Evolutionary conservation across 1,284 basidiomycete genomes (phyloP), one percentile per base, ranked within the genome.

Genomic region (Apiotrichum gracile): DNA sequence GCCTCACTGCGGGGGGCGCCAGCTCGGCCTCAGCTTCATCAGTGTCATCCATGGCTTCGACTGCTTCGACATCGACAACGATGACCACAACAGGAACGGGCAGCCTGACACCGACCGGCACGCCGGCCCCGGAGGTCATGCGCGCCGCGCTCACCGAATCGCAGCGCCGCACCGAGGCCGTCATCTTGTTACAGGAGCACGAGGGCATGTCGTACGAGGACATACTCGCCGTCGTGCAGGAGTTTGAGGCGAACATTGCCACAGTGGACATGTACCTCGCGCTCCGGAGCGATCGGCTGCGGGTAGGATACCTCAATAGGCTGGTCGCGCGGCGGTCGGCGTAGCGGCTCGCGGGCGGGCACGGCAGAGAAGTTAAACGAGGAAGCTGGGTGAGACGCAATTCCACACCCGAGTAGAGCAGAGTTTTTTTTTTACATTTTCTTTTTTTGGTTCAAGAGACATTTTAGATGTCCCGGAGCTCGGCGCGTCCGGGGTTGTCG

Each of bases 251-350:
- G 12, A 67, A 62, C 57, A 60, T 68, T 25, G 58, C 58, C 9
- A 58, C 63, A 10, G 67, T 64, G 9, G 69, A 70, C 57, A 66
- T 62, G 27, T 72, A 70, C 54, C 56, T 72, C 29, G 70, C 69
- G 1, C 64, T 51, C 49, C 61, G 46, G 51, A 56, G 41, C 60
- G 62, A 45, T 8, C 37, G 34, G 16, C 43, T 49, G 25, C 51
- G 44, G 14, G 10, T 31, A 12, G 29, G 29, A 5, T 45, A 45
- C 43, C 29, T 45, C 43, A 21, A 24, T 29, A 22, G 21, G 12
- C 43, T 45, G 1, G 17, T 45, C 9, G 29, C 27, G 19, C 27
- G 43, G 12, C 31, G 29, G 4, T 5, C 31, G 4, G 31, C 31
- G 40, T 22, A 24, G n/a, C n/a, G n/a, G n/a, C n/a, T n/a, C n/a